Conservation (phyloP, 805 yeast species). For the Metschnikowia henanensis region DNA sequence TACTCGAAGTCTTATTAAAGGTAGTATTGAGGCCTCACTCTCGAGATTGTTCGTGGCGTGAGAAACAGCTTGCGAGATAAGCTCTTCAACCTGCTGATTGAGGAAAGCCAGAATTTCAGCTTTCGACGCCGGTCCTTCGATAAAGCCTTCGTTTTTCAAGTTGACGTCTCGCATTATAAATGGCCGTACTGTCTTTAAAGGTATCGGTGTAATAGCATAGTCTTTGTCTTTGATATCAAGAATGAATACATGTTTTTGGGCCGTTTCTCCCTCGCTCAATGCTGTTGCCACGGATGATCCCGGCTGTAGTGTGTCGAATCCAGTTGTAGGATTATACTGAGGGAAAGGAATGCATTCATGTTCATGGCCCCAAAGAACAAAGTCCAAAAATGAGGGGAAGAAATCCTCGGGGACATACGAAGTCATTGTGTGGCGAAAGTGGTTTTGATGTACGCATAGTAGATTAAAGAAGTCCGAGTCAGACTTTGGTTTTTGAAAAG, state of each 20-base stretch:
- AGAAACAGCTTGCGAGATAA: conserved; percentile 56
- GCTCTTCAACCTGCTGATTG: conserved; percentile 59
- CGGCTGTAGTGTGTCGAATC: conserved; percentile 82
- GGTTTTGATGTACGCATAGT: conserved; percentile 91
- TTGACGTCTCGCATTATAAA: conserved; percentile 70
- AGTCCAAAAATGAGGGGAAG: conserved; percentile 77
- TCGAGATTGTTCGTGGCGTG: conserved; percentile 18
- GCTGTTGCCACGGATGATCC: conserved; percentile 96
- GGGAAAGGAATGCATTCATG: conserved; percentile 88
- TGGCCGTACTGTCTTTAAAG: conserved; percentile 74
- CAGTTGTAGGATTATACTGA: conserved; percentile 53
- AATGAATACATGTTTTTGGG: conserved; percentile 72
- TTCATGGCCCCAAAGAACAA: conserved; percentile 97
- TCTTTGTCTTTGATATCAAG: conserved; percentile 60
- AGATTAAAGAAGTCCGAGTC: conserved; percentile 78
- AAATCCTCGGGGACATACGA: conserved; percentile 83
- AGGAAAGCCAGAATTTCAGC: conserved; percentile 62
- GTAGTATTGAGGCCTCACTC: conserved; percentile 38
- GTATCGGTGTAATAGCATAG: conserved; percentile 58
- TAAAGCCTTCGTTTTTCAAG: conserved; percentile 51
- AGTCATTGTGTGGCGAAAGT: conserved; percentile 74
- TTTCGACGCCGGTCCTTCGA: conserved; percentile 60
- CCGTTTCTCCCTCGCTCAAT: conserved; percentile 79
- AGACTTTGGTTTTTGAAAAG: conserved; percentile 68
- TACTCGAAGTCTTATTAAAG: conserved; percentile 77